Evolutionary conservation across 345 rosid species (phyloP).

Genomic region (Atalantia buxifolia): DNA sequence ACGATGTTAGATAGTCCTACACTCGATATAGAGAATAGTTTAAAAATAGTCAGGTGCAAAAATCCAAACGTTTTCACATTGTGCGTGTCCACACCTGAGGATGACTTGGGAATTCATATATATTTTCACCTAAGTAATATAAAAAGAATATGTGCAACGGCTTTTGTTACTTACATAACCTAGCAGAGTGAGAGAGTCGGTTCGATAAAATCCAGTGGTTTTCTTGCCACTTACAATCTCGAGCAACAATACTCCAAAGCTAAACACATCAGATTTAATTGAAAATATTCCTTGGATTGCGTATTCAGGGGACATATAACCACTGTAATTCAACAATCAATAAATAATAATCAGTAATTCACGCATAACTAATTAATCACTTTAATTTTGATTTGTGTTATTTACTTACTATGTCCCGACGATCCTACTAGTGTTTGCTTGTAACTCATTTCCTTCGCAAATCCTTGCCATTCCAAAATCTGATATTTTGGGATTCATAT

Average conservation of each 20-base stretch:
- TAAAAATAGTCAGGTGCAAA: too few species aligned
- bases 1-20: too few species aligned
- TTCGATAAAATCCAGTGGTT: slow-evolving; percentile 38
- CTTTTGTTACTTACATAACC: slow-evolving; percentile 21
- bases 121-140: too few species aligned
- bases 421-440: background rate
- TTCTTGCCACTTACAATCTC: slow-evolving; percentile 42
- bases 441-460: slow-evolving; percentile 1
- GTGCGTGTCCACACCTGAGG: too few species aligned
- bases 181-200: slow-evolving; percentile 23
- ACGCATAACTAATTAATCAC: too few species aligned
- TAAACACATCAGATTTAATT: slow-evolving; percentile 7
- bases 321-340: slow-evolving; percentile 15
- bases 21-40: too few species aligned
- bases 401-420: slow-evolving; percentile 11
- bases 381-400: too few species aligned
- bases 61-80: too few species aligned
- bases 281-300: background rate
- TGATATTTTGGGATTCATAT: slow-evolving; percentile 47
- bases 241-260: background rate
- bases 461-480: slow-evolving; percentile 42
- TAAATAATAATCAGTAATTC: too few species aligned
- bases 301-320: slow-evolving; percentile 43
- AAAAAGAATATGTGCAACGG: background rate
- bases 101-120: too few species aligned